These are phyloP conservation scores for Aspergillus heteromorphus DNA, from an alignment of 495 filamentous ascomycete species.

Conservation along the genomic window DNA sequence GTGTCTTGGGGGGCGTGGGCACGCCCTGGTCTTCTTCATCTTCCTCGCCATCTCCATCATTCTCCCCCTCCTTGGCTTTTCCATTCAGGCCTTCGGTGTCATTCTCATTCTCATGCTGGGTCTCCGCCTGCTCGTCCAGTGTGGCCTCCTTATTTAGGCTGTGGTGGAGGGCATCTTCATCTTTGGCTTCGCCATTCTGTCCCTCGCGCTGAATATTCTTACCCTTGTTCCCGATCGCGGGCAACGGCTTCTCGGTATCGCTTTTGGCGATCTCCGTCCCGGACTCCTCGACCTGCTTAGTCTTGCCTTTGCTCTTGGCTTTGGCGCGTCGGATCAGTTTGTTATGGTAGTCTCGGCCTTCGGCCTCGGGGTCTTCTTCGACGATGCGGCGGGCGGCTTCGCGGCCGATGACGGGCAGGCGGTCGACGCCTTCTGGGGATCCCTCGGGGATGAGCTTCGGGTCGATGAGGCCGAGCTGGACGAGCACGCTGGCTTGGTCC, in stretches of 20 bases:
- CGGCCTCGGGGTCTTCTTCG: slow-evolving; percentile 48
- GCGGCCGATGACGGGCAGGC: slow-evolving; percentile 64
- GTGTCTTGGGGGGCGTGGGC: background rate
- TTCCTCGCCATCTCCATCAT: background rate
- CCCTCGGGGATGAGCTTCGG: slow-evolving; percentile 47
- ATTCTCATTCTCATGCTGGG: too few relatives aligned
- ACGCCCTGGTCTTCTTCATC: background rate
- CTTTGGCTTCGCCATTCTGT: slow-evolving; percentile 4
- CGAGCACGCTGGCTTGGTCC: slow-evolving; percentile 78
- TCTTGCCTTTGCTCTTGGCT: slow-evolving; percentile 15
- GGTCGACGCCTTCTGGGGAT: slow-evolving; percentile 47
- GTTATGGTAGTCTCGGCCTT: slow-evolving; percentile 38
- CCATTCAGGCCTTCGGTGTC: too few relatives aligned
- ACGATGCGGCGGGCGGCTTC: slow-evolving; percentile 63
- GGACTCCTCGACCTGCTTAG: slow-evolving; percentile 21
- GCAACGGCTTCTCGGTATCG: slow-evolving; percentile 15
- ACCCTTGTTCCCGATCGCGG: slow-evolving; percentile 13
- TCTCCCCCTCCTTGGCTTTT: background rate
- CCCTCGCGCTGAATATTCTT: slow-evolving; percentile 19
- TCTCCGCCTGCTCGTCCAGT: background rate
- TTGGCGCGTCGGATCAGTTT: slow-evolving; percentile 30
- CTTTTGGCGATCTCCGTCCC: slow-evolving; percentile 21
- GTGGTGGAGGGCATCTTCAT: background rate
- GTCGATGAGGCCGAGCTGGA: slow-evolving; percentile 72
- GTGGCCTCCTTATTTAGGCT: background rate